These are phyloP conservation scores for Gossypium herbaceum DNA, from an alignment of 345 rosid genomes.

Conservation along the genomic window DNA sequence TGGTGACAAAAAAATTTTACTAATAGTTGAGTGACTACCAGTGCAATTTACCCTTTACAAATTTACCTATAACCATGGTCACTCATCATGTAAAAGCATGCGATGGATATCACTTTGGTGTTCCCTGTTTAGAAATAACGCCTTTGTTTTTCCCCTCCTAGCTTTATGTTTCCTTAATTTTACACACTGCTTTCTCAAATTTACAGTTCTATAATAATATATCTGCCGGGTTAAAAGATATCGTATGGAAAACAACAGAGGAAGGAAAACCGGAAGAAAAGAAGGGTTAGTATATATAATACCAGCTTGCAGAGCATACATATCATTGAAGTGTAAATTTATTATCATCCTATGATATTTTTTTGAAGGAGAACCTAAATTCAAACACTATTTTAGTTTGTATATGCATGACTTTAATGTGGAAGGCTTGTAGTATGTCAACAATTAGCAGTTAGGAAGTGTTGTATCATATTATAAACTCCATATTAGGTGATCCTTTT, in stretches of 20 bases:
- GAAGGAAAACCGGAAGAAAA: constrained; percentile 42
- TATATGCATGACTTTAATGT: not conserved
- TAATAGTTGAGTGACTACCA: too few relatives aligned
- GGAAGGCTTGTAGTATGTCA: not conserved
- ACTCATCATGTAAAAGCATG: not conserved
- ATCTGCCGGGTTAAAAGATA: constrained; percentile 80
- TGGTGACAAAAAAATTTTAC: too few relatives aligned
- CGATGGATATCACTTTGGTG: not conserved
- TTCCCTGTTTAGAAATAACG: not conserved
- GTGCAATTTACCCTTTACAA: not conserved
- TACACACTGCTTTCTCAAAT: constrained; percentile 5
- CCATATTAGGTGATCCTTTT: not conserved
- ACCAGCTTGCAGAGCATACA: not conserved
- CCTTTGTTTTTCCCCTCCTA: not conserved
- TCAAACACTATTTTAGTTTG: not conserved
- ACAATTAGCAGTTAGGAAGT: not conserved
- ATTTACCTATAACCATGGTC: not conserved
- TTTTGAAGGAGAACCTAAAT: not conserved
- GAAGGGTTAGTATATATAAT: constrained; percentile 5
- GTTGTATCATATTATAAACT: not conserved
- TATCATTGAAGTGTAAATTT: not conserved
- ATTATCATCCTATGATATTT: not conserved
- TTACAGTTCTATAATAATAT: constrained; percentile 84
- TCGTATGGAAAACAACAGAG: constrained; percentile 84
- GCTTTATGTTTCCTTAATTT: not conserved